Base-by-base conservation (phyloP, 208 protist species). In the Herpetomonas samuelpessoai region DNA sequence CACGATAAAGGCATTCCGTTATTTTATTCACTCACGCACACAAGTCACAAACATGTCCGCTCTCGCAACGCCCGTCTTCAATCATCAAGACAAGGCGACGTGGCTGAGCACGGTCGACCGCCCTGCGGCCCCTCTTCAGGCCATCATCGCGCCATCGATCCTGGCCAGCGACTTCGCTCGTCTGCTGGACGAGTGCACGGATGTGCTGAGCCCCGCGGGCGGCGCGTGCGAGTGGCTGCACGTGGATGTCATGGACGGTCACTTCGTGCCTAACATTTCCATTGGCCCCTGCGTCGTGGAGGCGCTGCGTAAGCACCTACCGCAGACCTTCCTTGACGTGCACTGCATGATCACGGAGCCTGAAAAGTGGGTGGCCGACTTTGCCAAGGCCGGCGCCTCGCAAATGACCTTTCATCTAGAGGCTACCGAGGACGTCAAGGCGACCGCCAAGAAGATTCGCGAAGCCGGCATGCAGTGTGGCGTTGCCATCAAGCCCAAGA, bases 211-310 rank as follows among this genome's bases (percentile, higher is more conserved):
- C 2, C n/a, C 47, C 16, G 71, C 51, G 0, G 83, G 83, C 6
- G 83, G 77, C 2, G 88, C 81, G 19, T 55, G 80, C 1, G 96
- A 98, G 71, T 98, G 95, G 93, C 76, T 99, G n/a, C 98, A 99
- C 75, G 83, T 99, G 22, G 98, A 99, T 56, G 93, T 99, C 9
- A 99, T 99, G 98, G 83, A 95, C 69, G 96, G 97, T 3, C 97
- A 99, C 76, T 99, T 99, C 86, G 97, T 99, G 38, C 95, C 95
- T 18, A 99, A 99, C 81, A 83, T 99, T 25, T 98, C 88, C 50
- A 90, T 98, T 45, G 97, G 97, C 57, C 79, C 96, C 51, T 93
- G 94, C 51, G 92, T 98, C 9, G 85, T 98, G 27, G 76, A 95
- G 68, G 78, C 83, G 18, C 71, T 99, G 25, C 80, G 93, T 22